Percentiles rank a stretch among this genome's conserved stretches.
phyloP scores from a whole-genome alignment of 345 rosid genomes.

The Corymbia maculata region DNA sequence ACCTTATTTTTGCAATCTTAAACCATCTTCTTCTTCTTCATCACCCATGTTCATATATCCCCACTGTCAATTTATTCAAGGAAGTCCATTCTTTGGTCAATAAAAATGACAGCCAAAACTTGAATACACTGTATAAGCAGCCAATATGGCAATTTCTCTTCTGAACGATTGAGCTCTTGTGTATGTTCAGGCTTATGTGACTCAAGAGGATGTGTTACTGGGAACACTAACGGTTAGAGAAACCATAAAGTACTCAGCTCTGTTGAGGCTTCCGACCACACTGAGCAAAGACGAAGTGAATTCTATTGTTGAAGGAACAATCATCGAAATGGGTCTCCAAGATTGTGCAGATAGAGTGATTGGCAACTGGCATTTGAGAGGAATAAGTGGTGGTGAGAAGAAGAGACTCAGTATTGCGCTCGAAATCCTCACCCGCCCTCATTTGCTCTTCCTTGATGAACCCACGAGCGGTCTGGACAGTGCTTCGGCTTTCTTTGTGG shows the following conservation, averaged over 20 bases:
- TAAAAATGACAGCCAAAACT: background rate
- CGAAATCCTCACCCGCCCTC: slow-evolving; percentile 63
- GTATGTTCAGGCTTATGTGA: slow-evolving; percentile 59
- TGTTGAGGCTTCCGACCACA: slow-evolving; percentile 45
- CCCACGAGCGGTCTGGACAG: slow-evolving; percentile 79
- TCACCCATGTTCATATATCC: background rate
- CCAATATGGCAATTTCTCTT: background rate
- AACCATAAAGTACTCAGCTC: slow-evolving; percentile 56
- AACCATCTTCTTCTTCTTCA: background rate
- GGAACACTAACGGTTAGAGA: slow-evolving; percentile 70
- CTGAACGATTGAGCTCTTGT: background rate
- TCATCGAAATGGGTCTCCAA: slow-evolving; percentile 59
- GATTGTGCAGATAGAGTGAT: slow-evolving; percentile 49
- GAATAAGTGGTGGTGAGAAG: slow-evolving; percentile 77
- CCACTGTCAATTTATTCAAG: background rate
- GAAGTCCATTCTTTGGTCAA: background rate
- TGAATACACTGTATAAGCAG: background rate
- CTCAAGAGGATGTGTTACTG: slow-evolving; percentile 58
- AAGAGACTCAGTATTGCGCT: slow-evolving; percentile 64
- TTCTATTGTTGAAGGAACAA: slow-evolving; percentile 40
- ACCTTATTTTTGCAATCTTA: background rate
- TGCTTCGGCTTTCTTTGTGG: slow-evolving; percentile 66
- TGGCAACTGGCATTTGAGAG: slow-evolving; percentile 75
- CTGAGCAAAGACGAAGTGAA: slow-evolving; percentile 32
- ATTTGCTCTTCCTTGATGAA: slow-evolving; percentile 55